A percentile compares a stretch with the other conserved stretches of the same genome.
phyloP scores from a whole-genome alignment of 2,329 filamentous ascomycete genomes.

The Epichloe amarillans region DNA sequence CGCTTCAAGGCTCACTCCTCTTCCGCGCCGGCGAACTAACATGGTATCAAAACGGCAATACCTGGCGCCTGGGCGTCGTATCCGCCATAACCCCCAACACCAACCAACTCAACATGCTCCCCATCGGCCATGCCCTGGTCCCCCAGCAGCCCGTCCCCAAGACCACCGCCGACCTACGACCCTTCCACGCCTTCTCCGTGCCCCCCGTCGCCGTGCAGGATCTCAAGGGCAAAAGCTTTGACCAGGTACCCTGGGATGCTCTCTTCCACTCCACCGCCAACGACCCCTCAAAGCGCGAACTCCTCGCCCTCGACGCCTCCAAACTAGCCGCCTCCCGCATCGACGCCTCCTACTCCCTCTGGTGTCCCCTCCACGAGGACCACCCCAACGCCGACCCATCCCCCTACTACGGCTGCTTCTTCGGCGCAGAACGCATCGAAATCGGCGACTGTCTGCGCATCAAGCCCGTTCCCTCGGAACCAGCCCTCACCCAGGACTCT shows the following conservation, averaged over 20 bases:
- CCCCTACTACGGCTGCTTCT: conserved; percentile 34
- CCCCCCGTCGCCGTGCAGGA: conserved; percentile 28
- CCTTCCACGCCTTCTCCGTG: conserved; percentile 38
- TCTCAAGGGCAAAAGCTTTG: conserved; percentile 26
- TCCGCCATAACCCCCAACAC: conserved; percentile 14
- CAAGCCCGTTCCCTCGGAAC: conserved; percentile 25
- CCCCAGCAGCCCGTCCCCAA: conserved; percentile 26
- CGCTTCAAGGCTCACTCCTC: conserved; percentile 21
- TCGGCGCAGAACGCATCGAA: conserved; percentile 36
- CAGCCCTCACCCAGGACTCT: conserved; percentile 18
- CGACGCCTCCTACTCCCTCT: conserved; percentile 36
- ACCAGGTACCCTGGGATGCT: conserved; percentile 29
- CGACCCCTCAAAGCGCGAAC: conserved; percentile 25
- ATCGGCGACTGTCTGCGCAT: conserved; percentile 36
- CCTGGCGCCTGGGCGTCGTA: conserved; percentile 36
- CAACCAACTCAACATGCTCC: conserved; percentile 24
- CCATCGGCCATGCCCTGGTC: conserved; percentile 25
- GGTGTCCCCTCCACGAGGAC: conserved; percentile 23
- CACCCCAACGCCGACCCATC: conserved; percentile 18
- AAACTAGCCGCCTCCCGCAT: conserved; percentile 37
- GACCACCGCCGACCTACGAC: conserved; percentile 28
- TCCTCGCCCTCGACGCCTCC: conserved; percentile 34
- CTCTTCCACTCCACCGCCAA: conserved; percentile 20
- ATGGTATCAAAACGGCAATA: conserved; percentile 33
- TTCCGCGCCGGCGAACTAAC: conserved; percentile 37